Conservation (phyloP, 768 basidiomycete genomes). For the Rickenella mellea region DNA sequence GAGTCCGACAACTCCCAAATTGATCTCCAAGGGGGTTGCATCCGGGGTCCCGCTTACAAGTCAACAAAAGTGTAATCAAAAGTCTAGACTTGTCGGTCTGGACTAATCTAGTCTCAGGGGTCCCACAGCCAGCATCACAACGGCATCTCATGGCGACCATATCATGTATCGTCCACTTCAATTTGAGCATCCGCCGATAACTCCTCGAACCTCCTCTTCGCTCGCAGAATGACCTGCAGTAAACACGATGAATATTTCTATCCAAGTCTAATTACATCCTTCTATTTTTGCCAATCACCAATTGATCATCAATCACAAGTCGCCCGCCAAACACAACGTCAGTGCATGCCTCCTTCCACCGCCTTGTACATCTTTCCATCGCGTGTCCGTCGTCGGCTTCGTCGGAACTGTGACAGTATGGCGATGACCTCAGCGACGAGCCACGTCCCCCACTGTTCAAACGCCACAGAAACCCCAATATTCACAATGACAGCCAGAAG, state of each 20-base stretch:
- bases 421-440: constrained; percentile 49
- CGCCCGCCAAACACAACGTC: not conserved
- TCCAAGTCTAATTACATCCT: not conserved
- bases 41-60: too few species aligned
- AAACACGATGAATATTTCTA: too few species aligned
- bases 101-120: too few species aligned
- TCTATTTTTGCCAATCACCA: not conserved
- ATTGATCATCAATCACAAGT: constrained; percentile 1
- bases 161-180: not conserved
- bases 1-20: too few species aligned
- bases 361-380: constrained; percentile 79
- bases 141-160: constrained; percentile 2
- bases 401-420: constrained; percentile 20
- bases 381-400: constrained; percentile 35
- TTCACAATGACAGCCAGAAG: constrained; percentile 61
- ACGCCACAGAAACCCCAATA: constrained; percentile 57
- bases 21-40: too few species aligned
- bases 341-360: constrained; percentile 62
- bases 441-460: constrained; percentile 69
- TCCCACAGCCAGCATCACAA: not conserved
- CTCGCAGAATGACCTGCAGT: too few species aligned
- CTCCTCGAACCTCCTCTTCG: too few species aligned
- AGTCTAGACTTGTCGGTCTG: too few species aligned
- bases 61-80: too few species aligned
- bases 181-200: too few species aligned